These are phyloP conservation scores for Lactarius trivialis DNA, from an alignment of 768 basidiomycete species.

Conservation along the genomic window DNA sequence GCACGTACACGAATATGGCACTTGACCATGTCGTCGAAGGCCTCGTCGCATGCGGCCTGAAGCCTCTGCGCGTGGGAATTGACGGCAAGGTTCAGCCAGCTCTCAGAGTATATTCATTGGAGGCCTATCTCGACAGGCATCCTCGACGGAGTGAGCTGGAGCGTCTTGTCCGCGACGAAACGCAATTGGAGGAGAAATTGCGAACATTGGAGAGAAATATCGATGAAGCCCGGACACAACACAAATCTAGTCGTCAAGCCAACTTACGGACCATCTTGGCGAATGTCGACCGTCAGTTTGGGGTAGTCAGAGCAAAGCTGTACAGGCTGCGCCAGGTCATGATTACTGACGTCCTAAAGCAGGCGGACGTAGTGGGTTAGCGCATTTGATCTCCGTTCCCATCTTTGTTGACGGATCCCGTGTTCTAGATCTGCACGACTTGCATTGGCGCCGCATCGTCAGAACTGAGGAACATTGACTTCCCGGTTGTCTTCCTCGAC, in stretches of 20 bases:
- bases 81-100: slow-evolving; percentile 52
- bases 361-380: slow-evolving; percentile 67
- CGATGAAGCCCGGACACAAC: background rate
- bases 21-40: slow-evolving; percentile 88
- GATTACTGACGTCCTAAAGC: slow-evolving; percentile 52
- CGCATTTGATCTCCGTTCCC: background rate
- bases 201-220: slow-evolving; percentile 14
- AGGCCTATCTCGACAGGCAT: slow-evolving; percentile 57
- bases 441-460: slow-evolving; percentile 71
- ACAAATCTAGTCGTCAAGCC: slow-evolving; percentile 25
- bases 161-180: slow-evolving; percentile 36
- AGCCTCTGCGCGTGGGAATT: slow-evolving; percentile 71
- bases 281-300: slow-evolving; percentile 29
- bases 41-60: slow-evolving; percentile 51
- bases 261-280: slow-evolving; percentile 29
- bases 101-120: slow-evolving; percentile 53
- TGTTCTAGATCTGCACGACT: slow-evolving; percentile 73
- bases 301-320: slow-evolving; percentile 36
- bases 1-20: slow-evolving; percentile 90
- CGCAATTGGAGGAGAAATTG: slow-evolving; percentile 27
- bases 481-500: slow-evolving; percentile 89
- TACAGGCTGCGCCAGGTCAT: slow-evolving; percentile 57
- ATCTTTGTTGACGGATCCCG: slow-evolving; percentile 6
- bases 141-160: slow-evolving; percentile 43
- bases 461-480: slow-evolving; percentile 67